Conservation (phyloP, 805 yeast genomes). For the Cyberlindnera mycetangii region DNA sequence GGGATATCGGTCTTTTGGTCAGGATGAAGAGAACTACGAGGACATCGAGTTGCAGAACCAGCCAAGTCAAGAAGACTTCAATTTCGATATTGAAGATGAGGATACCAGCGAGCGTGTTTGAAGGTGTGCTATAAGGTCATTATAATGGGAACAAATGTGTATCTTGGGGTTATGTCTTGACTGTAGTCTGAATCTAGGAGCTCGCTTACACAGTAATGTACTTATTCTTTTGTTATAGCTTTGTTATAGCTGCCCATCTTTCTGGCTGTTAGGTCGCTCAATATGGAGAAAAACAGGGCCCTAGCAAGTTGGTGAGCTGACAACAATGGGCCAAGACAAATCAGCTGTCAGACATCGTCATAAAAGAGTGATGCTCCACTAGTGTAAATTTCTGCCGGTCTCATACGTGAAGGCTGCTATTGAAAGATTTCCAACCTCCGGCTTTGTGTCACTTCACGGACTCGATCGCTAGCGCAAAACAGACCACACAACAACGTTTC, state of each 20-base stretch:
- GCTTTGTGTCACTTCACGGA: not conserved
- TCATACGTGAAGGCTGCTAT: not conserved
- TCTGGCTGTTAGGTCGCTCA: too few relatives aligned
- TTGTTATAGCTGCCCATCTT: too few relatives aligned
- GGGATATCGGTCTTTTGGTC: slow-evolving; percentile 12
- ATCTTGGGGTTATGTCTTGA: too few relatives aligned
- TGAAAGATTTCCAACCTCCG: not conserved
- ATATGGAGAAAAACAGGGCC: too few relatives aligned
- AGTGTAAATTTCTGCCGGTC: not conserved
- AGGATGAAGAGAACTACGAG: slow-evolving; percentile 15
- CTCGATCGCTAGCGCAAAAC: not conserved
- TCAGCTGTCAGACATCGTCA: too few relatives aligned
- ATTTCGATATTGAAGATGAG: slow-evolving; percentile 22
- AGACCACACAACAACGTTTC: not conserved
- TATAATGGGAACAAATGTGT: too few relatives aligned
- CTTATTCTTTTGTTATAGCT: too few relatives aligned
- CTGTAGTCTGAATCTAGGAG: too few relatives aligned
- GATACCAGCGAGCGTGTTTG: not conserved
- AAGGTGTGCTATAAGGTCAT: not conserved
- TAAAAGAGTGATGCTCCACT: too few relatives aligned
- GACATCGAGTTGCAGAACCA: slow-evolving; percentile 23
- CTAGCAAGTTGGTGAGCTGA: too few relatives aligned
- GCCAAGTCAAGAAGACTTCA: slow-evolving; percentile 17
- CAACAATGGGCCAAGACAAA: too few relatives aligned
- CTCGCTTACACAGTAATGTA: too few relatives aligned